Evolutionary conservation across 1,284 basidiomycete species (phyloP), one percentile per base, ranked within the genome.

Genomic region (Vanrija sp.): DNA sequence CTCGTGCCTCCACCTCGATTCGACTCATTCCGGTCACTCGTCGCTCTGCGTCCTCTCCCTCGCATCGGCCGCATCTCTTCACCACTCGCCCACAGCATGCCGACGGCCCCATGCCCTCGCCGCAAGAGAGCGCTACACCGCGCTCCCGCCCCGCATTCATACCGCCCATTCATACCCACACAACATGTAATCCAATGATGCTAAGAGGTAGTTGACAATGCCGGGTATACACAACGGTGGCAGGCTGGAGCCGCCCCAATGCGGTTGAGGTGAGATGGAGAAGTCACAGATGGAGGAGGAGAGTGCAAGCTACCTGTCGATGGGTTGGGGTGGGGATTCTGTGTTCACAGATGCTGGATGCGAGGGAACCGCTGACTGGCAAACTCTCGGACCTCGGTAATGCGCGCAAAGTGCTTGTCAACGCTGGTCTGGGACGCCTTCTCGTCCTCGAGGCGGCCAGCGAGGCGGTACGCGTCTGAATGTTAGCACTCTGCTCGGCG

Each of bases 391-490:
- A 59, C 51, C 53, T 65, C 61, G 10, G 50, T 28, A 16, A 68
- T 29, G 6, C 68, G 58, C 18, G 19, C 26, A 16, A 57, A 26
- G 51, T 66, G 66, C 15, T 38, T 25, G 12, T 49, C 49, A 2
- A 57, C 56, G 21, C 46, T 55, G 3, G 45, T 50, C 16, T 57
- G 51, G 8, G 58, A 59, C 21, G 38, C 57, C 46, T 63, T 46
- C n/a, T 48, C 49, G 28, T 60, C 43, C n/a, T 46, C 54, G 28
- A 47, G 50, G 14, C 45, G 28, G 6, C 61, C 62, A 16, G 57
- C 59, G 8, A 62, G 54, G 23, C 66, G 64, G 53, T 68, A 57
- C n/a, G 61, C 52, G 40, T 64, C 68, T 68, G 54, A 4, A 12
- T 6, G 6, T 18, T 12, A 8, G 10, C 21, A 23, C 28, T 58